phyloP scores from a whole-genome alignment of 805 yeast species.

The Wickerhamomyces pijperi region DNA sequence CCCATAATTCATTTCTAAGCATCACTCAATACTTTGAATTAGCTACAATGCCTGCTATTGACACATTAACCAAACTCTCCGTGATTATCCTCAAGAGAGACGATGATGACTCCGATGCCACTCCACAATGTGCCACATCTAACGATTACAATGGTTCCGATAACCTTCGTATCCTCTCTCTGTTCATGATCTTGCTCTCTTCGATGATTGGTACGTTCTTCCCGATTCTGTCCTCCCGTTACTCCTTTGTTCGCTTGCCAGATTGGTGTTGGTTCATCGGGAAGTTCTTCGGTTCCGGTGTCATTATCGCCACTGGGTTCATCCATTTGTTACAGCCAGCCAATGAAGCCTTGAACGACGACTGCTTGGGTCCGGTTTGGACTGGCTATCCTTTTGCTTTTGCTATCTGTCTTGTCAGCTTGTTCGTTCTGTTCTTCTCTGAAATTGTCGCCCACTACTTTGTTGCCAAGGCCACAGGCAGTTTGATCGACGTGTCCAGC shows the following conservation, averaged over 20 bases:
- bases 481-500: background rate
- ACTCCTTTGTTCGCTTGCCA: conserved; percentile 49
- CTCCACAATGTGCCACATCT: conserved; percentile 25
- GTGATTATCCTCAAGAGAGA: background rate
- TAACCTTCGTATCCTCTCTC: conserved; percentile 41
- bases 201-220: conserved; percentile 50
- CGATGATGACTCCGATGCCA: conserved; percentile 13
- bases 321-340: conserved; percentile 70
- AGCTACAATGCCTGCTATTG: too few relatives aligned
- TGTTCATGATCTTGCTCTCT: conserved; percentile 50
- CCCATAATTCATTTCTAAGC: too few relatives aligned
- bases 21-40: too few relatives aligned
- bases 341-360: conserved; percentile 38
- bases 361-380: conserved; percentile 54
- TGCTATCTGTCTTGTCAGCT: conserved; percentile 37
- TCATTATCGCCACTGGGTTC: conserved; percentile 72
- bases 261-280: conserved; percentile 54
- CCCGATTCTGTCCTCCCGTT: conserved; percentile 50
- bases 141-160: conserved; percentile 34
- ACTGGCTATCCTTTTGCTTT: conserved; percentile 46
- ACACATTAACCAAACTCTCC: too few relatives aligned
- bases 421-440: conserved; percentile 34
- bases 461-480: conserved; percentile 14
- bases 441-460: conserved; percentile 36
- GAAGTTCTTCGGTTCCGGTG: conserved; percentile 77